Base-by-base conservation (phyloP, 73 alveolate genomes). In the Paramecium octaurelia region DNA sequence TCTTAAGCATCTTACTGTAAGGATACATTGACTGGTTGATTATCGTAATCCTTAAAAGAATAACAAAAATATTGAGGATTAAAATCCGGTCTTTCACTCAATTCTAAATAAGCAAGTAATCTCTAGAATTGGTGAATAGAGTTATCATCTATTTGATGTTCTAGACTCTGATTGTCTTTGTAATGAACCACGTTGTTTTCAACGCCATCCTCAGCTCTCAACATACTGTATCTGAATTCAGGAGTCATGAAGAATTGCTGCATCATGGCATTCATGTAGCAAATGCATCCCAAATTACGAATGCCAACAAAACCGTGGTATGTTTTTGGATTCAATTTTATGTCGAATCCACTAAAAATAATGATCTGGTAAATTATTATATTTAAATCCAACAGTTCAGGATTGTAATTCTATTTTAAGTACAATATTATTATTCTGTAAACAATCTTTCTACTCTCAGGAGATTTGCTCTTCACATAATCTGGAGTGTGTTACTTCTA, bases 191-290 rank as follows among this genome's bases (percentile, higher is more conserved):
- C 48, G 3, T 96, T 95, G 14, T 36, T 92, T 40, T 58, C 94
- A 60, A 69, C 86, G 46, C 87, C 86, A 93, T 97, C 98, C 42
- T 98, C 99, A 9, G 97, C 99, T 57, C 95, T 95, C 80, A 98
- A 90, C 29, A 98, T 88, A 10, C 96, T 92, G 94, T 98, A 98
- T 88, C 99, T 94, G 93, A 97, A 97, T 44, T 97, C 89, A 34
- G 99, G 99, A 27, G 98, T 96, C 99, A 96, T 96, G 86, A 92
- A 98, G 95, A 98, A 97, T 93, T 98, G 98, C 86, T 98, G 98
- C 27, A 98, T 95, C 98, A 98, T 97, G 4, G 99, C 93, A 90
- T 93, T 97, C 99, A 98, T 97, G 95, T 97, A 98, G 94, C 99
- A 98, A 34, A 96, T 97, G 21, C 99, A 92, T 5, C 99, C 99